Base-by-base conservation (phyloP, 257 asterid genomes). In the Solanum bukasovii region DNA sequence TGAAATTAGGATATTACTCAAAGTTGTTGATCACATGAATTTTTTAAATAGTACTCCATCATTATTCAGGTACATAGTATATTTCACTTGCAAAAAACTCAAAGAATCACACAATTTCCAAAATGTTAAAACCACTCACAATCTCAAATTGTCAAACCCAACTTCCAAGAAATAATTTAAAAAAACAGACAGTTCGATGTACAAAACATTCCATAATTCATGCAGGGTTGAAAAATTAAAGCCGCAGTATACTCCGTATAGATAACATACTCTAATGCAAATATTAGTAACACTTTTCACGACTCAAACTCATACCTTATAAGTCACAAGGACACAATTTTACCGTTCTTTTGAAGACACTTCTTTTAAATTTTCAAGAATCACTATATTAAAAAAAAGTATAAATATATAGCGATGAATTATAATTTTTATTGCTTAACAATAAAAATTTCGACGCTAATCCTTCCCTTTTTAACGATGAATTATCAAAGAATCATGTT, bases 101-200 rank as follows among this genome's bases (percentile, higher is more conserved):
- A 33, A 84, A 61, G 85, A 89, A 89, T 70, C 67, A 29, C 78
- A 70, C 75, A 89, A 38, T 34, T 75, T 87, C 63, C 87, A 52
- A 77, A 44, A 79, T 56, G 78, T 33, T 67, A 81, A 77, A 86
- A 79, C 67, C 67, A 83, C 63, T 85, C 35, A 84, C 34, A 40
- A 73, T 20, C 46, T 75, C 72, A 84, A 70, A 78, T 63, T 67
- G 93, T 89, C 92, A 93, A 91, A 87, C 87, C 33, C 44, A 23
- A 65, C 74, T 78, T 88, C 70, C 72, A 88, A 71, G 67, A 40
- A 35, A 34, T 1, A 70, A 13, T 42, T 42, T 11, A 29, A 29
- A 14, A 13, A 6, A 27, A 6, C 0, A 65, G 8, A 67, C 3
- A 68, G 2, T 13, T 68, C 0, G 11, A 13, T 68, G 11, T 13